phyloP scores from a whole-genome alignment of 1,284 basidiomycete genomes.

The Pseudozyma hubeiensis region DNA sequence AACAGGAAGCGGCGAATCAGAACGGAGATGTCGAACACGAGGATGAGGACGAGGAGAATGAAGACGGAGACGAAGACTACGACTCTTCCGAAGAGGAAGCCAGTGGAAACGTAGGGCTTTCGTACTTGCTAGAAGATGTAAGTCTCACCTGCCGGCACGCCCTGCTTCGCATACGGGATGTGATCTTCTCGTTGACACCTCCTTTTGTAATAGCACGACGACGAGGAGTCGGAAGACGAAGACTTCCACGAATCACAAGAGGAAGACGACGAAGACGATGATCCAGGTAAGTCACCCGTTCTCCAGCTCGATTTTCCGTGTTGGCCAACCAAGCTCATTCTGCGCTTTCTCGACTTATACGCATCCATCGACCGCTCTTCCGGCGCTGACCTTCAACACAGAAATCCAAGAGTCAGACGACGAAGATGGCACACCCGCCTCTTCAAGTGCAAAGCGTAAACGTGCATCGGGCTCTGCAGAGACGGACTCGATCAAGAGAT shows the following conservation, averaged over 20 bases:
- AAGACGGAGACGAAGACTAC: constrained; percentile 3
- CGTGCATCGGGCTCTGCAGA: constrained; percentile 1
- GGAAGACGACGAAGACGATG: constrained; percentile 40
- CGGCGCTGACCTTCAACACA: not conserved
- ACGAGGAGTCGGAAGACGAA: constrained; percentile 36
- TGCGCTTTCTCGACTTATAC: not conserved
- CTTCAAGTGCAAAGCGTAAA: constrained; percentile 23
- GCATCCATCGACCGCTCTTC: not conserved
- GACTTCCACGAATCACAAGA: constrained; percentile 36
- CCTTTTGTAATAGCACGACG: constrained; percentile 17
- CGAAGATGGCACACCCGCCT: constrained; percentile 33
- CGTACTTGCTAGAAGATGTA: constrained; percentile 42
- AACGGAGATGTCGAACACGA: constrained; percentile 2
- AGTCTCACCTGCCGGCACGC: not conserved
- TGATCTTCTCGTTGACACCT: not conserved
- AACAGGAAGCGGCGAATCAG: not conserved
- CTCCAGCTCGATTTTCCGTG: too few species aligned
- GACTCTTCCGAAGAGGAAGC: constrained; percentile 7
- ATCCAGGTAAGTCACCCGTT: constrained; percentile 25
- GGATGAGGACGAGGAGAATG: constrained; percentile 9
- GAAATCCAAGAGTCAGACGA: constrained; percentile 44
- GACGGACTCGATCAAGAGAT: constrained; percentile 9
- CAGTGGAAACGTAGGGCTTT: constrained; percentile 18
- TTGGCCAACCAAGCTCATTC: not conserved
- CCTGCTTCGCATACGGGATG: too few species aligned